These are phyloP conservation scores for Neophaeococcomyces aloes DNA, from an alignment of 2,329 filamentous ascomycete genomes.

Conservation along the genomic window DNA sequence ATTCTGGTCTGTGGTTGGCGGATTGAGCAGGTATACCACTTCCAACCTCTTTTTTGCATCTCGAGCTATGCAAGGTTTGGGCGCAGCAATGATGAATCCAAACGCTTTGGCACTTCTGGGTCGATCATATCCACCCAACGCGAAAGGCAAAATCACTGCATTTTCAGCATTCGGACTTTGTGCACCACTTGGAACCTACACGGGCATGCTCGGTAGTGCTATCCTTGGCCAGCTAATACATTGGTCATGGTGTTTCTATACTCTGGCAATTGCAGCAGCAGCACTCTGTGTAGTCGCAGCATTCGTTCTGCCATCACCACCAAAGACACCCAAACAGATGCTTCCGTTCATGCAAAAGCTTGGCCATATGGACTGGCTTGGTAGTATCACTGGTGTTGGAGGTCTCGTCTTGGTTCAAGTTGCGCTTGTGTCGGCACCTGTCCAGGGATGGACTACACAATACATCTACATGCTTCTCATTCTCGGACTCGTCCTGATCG, in stretches of 20 bases:
- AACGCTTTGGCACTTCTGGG: constrained; percentile 53
- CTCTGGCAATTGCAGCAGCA: constrained; percentile 28
- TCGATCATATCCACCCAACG: constrained; percentile 42
- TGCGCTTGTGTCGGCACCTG: constrained; percentile 50
- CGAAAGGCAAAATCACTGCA: constrained; percentile 43
- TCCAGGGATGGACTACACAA: constrained; percentile 44
- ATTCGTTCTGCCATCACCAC: constrained; percentile 28
- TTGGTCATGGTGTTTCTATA: constrained; percentile 40
- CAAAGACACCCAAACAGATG: constrained; percentile 19
- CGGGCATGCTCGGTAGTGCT: constrained; percentile 24
- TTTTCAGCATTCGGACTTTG: constrained; percentile 39
- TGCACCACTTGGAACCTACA: constrained; percentile 33
- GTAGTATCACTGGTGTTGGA: constrained; percentile 35
- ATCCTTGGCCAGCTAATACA: constrained; percentile 25
- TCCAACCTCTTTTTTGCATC: constrained; percentile 30
- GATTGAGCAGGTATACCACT: constrained; percentile 28
- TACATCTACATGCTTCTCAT: constrained; percentile 42
- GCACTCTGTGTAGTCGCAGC: constrained; percentile 25
- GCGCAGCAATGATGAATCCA: constrained; percentile 49
- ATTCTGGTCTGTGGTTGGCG: constrained; percentile 32
- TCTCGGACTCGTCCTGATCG: constrained; percentile 35
- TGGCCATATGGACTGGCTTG: constrained; percentile 27
- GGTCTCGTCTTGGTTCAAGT: constrained; percentile 51
- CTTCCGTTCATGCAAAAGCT: constrained; percentile 23
- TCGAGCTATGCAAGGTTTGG: constrained; percentile 35